Evolutionary conservation across 75 land plant species (phyloP), one percentile per base, ranked within the genome.

Genomic region (Pinus tabuliformis): DNA sequence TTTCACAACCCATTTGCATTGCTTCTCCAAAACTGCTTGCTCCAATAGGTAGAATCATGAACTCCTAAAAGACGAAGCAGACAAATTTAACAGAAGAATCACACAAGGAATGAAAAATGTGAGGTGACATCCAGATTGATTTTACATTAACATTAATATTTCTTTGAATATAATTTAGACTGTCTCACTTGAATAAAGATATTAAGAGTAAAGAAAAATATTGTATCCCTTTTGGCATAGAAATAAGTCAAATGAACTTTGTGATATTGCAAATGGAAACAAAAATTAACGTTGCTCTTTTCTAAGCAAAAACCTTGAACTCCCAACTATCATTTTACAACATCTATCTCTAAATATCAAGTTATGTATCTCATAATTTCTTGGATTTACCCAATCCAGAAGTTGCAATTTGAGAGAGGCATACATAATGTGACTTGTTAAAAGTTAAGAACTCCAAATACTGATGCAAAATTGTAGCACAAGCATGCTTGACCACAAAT

Each of bases 11-110:
- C 86, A 89, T 89, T 66, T 92, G 98, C 82, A 95, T 73, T 78
- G 99, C 98, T 78, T 97, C 99, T 57, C 91, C 88, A 81, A 95
- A 97, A 49, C 77, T 83, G 39, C 70, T 84, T 63, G 99, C 98
- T 59, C 99, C 99, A 75, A 89, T 82, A 33, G 99, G 99, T 54
- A 97, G 88, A 83, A 97, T 95, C 99, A 91, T 92, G 36, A 97
- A 89, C 74, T 95, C 99, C 99, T 97, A 86, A 72, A 21, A 77
- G 54, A 22, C 74, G 16, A 26, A 54, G 45, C 1, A 56, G 5
- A 37, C 16, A 37, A 30, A 0, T 36, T 37, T 36, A 66, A 66
- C 37, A 66, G 9, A 68, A 18, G 37, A 33, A 68, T 7, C 45
- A 16, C 20, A 68, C 21, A n/a, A 42, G 22, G 3, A 68, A 11